These are phyloP conservation scores for Populus davidiana DNA, from an alignment of 345 rosid species.

Conservation along the genomic window DNA sequence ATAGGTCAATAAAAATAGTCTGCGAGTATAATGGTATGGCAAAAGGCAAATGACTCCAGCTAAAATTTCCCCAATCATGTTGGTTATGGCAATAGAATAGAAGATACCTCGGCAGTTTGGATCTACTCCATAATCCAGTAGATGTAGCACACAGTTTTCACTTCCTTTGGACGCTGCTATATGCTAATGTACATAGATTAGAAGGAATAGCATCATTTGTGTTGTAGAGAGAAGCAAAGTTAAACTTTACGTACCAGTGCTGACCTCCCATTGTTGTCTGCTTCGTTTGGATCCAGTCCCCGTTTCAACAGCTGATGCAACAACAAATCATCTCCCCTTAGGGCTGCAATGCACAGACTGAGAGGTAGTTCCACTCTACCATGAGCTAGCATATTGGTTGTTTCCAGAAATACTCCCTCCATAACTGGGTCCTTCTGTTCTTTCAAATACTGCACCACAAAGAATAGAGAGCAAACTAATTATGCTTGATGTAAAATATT, in stretches of 20 bases:
- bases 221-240: not conserved
- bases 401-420: slow-evolving; percentile 62
- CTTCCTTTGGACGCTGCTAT: slow-evolving; percentile 81
- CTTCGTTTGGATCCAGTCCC: slow-evolving; percentile 32
- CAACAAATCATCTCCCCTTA: slow-evolving; percentile 28
- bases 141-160: slow-evolving; percentile 63
- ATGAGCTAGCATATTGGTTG: slow-evolving; percentile 70
- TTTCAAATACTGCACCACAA: slow-evolving; percentile 49
- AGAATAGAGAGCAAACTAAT: not conserved
- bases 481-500: not conserved
- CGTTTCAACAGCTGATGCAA: slow-evolving; percentile 24
- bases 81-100: not conserved
- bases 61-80: not conserved
- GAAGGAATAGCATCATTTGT: slow-evolving; percentile 1
- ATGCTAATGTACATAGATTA: slow-evolving; percentile 44
- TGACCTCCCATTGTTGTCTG: slow-evolving; percentile 27
- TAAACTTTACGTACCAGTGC: slow-evolving; percentile 21
- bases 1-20: not conserved
- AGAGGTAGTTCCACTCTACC: slow-evolving; percentile 81
- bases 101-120: slow-evolving; percentile 67
- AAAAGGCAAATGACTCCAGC: not conserved
- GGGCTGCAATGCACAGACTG: slow-evolving; percentile 43
- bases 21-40: not conserved
- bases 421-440: slow-evolving; percentile 62
- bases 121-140: slow-evolving; percentile 63